These are phyloP conservation scores for Penicillium goetzii DNA, from an alignment of 495 filamentous ascomycete genomes.

Conservation along the genomic window DNA sequence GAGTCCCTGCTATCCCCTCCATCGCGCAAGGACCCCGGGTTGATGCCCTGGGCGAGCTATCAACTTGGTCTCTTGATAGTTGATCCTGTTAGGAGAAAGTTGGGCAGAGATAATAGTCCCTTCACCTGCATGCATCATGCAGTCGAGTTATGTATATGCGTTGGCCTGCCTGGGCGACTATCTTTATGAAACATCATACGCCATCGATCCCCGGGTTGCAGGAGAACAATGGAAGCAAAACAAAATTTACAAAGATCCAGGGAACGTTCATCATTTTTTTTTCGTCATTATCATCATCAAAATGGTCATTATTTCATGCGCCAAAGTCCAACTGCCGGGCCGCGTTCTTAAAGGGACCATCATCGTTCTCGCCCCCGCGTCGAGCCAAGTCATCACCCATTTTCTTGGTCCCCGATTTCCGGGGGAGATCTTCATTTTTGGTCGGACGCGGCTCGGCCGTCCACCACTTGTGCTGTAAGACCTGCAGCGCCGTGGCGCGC, in stretches of 20 bases:
- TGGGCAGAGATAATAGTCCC: conserved; percentile 16
- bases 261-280: background rate
- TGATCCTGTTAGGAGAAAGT: background rate
- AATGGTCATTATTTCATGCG: conserved; percentile 51
- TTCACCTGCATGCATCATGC: conserved; percentile 15
- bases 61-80: background rate
- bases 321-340: conserved; percentile 87
- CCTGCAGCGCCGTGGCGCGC: conserved; percentile 71
- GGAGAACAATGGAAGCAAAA: background rate
- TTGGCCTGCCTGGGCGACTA: background rate
- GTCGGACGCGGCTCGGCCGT: conserved; percentile 79
- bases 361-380: conserved; percentile 72
- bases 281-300: conserved; percentile 7
- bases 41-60: conserved; percentile 12
- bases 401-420: conserved; percentile 67
- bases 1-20: background rate
- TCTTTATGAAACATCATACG: conserved; percentile 1
- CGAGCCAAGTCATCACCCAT: conserved; percentile 84
- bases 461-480: conserved; percentile 89
- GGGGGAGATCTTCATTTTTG: conserved; percentile 80
- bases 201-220: background rate
- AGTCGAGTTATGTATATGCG: conserved; percentile 4
- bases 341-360: conserved; percentile 68
- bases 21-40: background rate
- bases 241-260: background rate